Evolutionary conservation across 192 early-diverging fungal species (phyloP).

Genomic region (Haplosporangium gracile): DNA sequence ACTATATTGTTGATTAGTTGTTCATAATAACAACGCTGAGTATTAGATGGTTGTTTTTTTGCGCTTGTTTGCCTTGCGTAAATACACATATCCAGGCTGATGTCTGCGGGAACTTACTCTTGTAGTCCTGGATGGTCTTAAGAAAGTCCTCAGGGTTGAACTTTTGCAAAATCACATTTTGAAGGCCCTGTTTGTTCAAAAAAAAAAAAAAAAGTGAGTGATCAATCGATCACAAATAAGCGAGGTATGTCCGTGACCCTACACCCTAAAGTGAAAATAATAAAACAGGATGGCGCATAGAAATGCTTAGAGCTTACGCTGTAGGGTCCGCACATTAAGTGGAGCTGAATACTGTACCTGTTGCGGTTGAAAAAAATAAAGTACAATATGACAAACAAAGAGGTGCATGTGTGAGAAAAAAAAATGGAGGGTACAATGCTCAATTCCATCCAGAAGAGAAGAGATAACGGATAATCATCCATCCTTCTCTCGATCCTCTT

Average conservation of each 20-base stretch:
- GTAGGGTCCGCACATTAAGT: conserved; percentile 3
- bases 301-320: background rate
- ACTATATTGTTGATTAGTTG: background rate
- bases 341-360: conserved; percentile 10
- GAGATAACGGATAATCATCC: background rate
- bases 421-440: background rate
- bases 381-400: background rate
- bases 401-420: background rate
- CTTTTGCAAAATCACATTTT: conserved; percentile 68
- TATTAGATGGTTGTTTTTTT: background rate
- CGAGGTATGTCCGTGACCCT: background rate
- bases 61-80: background rate
- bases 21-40: background rate
- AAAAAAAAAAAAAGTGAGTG: too few relatives aligned
- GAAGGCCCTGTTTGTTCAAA: conserved; percentile 32
- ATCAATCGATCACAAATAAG: background rate
- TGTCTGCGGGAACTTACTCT: conserved; percentile 14
- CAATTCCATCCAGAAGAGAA: too few relatives aligned
- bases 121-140: conserved; percentile 61
- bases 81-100: background rate
- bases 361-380: background rate
- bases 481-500: background rate
- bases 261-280: background rate
- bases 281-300: background rate
- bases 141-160: conserved; percentile 70